These are phyloP conservation scores for Viola odorata DNA, from an alignment of 345 rosid species.

Conservation along the genomic window DNA sequence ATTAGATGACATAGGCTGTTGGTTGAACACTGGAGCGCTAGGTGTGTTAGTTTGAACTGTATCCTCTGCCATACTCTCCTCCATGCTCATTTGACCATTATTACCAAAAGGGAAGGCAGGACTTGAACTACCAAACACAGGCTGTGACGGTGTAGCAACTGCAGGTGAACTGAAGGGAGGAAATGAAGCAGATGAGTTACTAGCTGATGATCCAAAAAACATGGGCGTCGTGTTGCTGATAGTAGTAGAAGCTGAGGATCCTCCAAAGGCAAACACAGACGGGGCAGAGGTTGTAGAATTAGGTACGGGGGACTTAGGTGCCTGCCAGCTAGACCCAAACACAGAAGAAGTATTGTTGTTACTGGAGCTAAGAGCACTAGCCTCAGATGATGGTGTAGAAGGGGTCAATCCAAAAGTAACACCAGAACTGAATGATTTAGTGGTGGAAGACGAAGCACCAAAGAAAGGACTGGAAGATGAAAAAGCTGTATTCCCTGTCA, in stretches of 20 bases:
- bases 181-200: constrained; percentile 35
- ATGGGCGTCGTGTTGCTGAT: constrained; percentile 26
- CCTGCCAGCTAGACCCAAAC: constrained; percentile 56
- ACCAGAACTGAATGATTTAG: constrained; percentile 36
- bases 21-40: constrained; percentile 43
- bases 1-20: constrained; percentile 33
- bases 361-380: constrained; percentile 40
- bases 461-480: constrained; percentile 44
- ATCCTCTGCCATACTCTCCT: constrained; percentile 99
- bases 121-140: constrained; percentile 42
- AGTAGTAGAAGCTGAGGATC: constrained; percentile 36
- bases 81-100: constrained; percentile 77
- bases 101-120: constrained; percentile 42
- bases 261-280: constrained; percentile 43
- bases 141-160: constrained; percentile 36
- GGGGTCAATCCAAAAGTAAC: constrained; percentile 46
- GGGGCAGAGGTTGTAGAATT: constrained; percentile 43
- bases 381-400: constrained; percentile 26
- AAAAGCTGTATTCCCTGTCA: constrained; percentile 36
- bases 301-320: constrained; percentile 39
- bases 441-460: constrained; percentile 43
- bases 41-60: constrained; percentile 50
- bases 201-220: constrained; percentile 46
- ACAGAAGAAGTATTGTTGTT: constrained; percentile 28
- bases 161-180: constrained; percentile 51